Conservation (phyloP, 371 early-diverging fungal species). For the Sporodiniella umbellata region DNA sequence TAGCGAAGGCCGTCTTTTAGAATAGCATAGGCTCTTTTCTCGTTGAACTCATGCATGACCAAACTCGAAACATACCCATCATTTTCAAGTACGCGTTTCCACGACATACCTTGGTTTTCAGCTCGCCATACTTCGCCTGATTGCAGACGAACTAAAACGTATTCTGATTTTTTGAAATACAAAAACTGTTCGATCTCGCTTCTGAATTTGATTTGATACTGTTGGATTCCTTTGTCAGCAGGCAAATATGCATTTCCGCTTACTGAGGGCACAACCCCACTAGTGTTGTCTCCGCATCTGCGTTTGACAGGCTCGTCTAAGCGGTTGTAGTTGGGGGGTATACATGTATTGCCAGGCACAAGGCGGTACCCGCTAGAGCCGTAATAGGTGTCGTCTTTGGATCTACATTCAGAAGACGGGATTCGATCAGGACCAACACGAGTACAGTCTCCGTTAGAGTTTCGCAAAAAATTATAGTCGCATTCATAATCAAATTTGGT, state of each 20-base stretch:
- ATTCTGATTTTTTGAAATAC: constrained; percentile 55
- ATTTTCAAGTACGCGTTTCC: constrained; percentile 51
- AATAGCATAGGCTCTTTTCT: constrained; percentile 61
- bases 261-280: constrained; percentile 10
- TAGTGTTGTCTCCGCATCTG: constrained; percentile 50
- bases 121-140: constrained; percentile 64
- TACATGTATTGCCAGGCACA: constrained; percentile 79
- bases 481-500: constrained; percentile 89
- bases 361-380: constrained; percentile 87
- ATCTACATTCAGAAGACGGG: constrained; percentile 53
- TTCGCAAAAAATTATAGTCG: constrained; percentile 75
- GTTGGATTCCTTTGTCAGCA: constrained; percentile 33
- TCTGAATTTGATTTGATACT: constrained; percentile 35
- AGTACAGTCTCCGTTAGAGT: constrained; percentile 53
- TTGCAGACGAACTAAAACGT: constrained; percentile 51
- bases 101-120: constrained; percentile 61
- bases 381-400: constrained; percentile 61
- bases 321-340: constrained; percentile 43
- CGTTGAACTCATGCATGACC: constrained; percentile 55
- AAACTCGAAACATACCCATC: constrained; percentile 28
- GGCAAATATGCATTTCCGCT: background rate
- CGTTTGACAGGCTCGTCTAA: constrained; percentile 65
- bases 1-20: constrained; percentile 51
- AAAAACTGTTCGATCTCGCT: constrained; percentile 51
- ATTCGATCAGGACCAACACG: constrained; percentile 53